Conservation (phyloP, 164 flowering plant genomes). For the Cinnamomum chago region DNA sequence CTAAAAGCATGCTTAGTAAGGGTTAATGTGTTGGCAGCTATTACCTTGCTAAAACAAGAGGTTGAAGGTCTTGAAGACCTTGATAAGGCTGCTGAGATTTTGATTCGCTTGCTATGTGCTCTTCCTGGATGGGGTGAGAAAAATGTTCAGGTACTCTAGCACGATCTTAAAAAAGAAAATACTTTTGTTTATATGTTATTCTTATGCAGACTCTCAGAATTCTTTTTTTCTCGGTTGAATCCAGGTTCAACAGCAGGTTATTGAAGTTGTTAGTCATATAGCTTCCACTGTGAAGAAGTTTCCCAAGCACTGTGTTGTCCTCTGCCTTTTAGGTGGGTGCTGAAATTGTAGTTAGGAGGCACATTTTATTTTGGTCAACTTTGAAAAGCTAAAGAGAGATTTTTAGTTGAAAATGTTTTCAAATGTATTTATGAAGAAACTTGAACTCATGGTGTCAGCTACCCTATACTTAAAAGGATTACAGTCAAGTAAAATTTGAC, state of each 20-base stretch:
- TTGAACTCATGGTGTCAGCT: background rate
- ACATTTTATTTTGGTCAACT: too few species aligned
- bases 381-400: too few species aligned
- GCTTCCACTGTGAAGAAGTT: constrained; percentile 72
- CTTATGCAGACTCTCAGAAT: background rate
- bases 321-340: constrained; percentile 68
- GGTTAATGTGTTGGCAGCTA: constrained; percentile 52
- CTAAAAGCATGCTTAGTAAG: constrained; percentile 1
- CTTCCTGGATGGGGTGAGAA: constrained; percentile 99
- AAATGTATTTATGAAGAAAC: too few species aligned
- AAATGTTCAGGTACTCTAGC: constrained; percentile 82
- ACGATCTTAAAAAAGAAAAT: background rate
- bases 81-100: constrained; percentile 69
- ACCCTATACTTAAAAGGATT: background rate
- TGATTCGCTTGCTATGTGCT: constrained; percentile 75
- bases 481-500: background rate
- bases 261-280: constrained; percentile 69
- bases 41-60: constrained; percentile 61
- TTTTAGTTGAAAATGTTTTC: too few species aligned
- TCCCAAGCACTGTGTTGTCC: constrained; percentile 89
- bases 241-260: constrained; percentile 97
- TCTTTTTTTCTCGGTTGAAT: constrained; percentile 10
- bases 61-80: constrained; percentile 65
- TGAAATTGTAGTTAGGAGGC: background rate
- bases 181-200: background rate